Base-by-base conservation (phyloP, 352 stramenopile genomes). In the Pythium grandisporangium region DNA sequence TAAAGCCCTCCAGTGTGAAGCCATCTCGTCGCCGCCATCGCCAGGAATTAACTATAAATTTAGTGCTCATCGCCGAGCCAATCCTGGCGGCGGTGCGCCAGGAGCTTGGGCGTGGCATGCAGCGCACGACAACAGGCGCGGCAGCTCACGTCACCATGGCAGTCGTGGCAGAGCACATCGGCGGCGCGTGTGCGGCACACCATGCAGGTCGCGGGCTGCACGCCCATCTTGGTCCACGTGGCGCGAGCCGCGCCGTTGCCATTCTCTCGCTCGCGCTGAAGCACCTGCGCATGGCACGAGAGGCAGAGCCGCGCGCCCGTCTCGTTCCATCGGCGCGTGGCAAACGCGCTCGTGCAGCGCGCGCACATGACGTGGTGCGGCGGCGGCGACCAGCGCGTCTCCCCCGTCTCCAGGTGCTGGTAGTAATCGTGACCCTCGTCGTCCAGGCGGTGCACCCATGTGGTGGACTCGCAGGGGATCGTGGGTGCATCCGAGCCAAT, bases 141-240 rank as follows among this genome's bases (percentile, higher is more conserved):
- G 48, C 75, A 88, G 11, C 61, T 72, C 17, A 60, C 58, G 23
- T 85, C 75, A 6, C 75, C 63, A 0, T 42, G 50, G 23, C 71
- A 85, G 13, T 78, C 58, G 42, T 66, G 57, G 44, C 75, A 88
- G 25, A 84, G 40, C 17, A 67, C 51, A 6, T 64, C 54, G 0
- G 60, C 75, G 10, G 51, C 27, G n/a, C 43, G 34, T 12, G 66
- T 66, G 42, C 71, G 71, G 42, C 75, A 88, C 36, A 84, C 65
- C 22, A 69, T 49, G 50, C 75, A 85, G 30, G 62, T 80, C 33
- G 66, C 58, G 1, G 61, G 43, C 23, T 79, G 62, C 26, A 85
- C 70, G 0, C 41, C 52, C n/a, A 88, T 55, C 46, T 84, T 85
- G 6, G 63, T 68, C 71, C 71, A 88, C 30, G 46, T 62, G 42